Base-by-base conservation (phyloP, 306 rosid species). In the Vigna unguiculata region DNA sequence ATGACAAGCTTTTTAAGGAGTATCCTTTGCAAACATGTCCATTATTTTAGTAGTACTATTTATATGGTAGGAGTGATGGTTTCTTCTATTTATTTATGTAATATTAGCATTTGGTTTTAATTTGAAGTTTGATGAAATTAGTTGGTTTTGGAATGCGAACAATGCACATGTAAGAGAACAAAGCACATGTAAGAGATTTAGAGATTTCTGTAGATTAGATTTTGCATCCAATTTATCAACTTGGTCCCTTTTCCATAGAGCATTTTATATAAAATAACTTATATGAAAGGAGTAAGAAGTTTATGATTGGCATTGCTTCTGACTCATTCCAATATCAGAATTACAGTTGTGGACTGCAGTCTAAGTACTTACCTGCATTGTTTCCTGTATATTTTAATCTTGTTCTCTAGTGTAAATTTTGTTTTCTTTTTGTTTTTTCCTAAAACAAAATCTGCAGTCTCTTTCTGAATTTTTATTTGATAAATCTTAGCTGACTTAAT, bases 1-100 rank as follows among this genome's bases (percentile, higher is more conserved):
- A 92, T 85, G 93, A 88, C 41, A 92, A 95, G 86, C 96, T 92
- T 85, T 95, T 92, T 79, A 92, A 95, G 83, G 98, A 95, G 98
- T 95, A 95, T 92, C 98, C 96, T 92, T 83, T 68, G 58, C 49
- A 59, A 72, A 60, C 49, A 57, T 41, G 36, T 63, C 53, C 16
- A 59, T 2, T 32, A 55, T 49, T 60, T 43, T 17, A 69, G 74
- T 40, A 46, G 45, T 53, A 41, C 24, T 55, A 19, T 65, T 52
- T 52, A 28, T 79, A 47, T 36, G 28, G 52, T 22, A 21, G 46
- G 74, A 74, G 58, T 28, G 49, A 51, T 34, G 65, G 67, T 68
- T 54, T 71, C 3, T 74, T 81, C 49, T 57, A 17, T 46, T 66
- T 22, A 4, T 45, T 70, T 36, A 34, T 69, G 24, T 48, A 60